phyloP scores from a whole-genome alignment of 306 rosid species.

The Cicer judaicum region DNA sequence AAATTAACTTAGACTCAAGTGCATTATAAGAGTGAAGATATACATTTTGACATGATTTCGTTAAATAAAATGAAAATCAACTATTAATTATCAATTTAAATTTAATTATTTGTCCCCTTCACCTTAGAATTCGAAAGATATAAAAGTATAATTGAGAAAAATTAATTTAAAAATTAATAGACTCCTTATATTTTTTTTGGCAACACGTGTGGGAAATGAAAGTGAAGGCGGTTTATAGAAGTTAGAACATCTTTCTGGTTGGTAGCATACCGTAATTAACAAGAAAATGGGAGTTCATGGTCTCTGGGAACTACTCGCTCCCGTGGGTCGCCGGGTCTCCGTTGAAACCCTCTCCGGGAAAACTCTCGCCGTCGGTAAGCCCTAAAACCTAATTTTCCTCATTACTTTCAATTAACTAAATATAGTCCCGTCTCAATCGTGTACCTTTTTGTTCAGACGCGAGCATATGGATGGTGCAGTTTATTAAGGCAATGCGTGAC shows the following conservation, averaged over 20 bases:
- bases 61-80: no score
- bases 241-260: background rate
- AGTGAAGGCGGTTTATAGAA: no score
- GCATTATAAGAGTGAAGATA: no score
- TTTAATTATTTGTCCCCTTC: no score
- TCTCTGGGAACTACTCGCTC: constrained; percentile 90
- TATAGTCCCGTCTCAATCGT: background rate
- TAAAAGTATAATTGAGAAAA: no score
- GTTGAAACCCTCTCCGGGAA: constrained; percentile 94
- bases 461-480: constrained; percentile 98
- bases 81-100: no score
- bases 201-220: no score
- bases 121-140: no score
- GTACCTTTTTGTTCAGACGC: constrained; percentile 60
- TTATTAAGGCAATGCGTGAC: constrained; percentile 94
- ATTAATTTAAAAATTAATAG: no score
- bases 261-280: background rate
- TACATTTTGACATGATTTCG: no score
- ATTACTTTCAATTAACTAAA: background rate
- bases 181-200: no score
- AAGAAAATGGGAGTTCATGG: constrained; percentile 91
- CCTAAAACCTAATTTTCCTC: constrained; percentile 1
- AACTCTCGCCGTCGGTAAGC: constrained; percentile 80
- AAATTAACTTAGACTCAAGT: no score
- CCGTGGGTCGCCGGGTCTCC: constrained; percentile 97